These are phyloP conservation scores for Setomelanomma holmii DNA, from an alignment of 2,329 filamentous ascomycete species.

Conservation along the genomic window DNA sequence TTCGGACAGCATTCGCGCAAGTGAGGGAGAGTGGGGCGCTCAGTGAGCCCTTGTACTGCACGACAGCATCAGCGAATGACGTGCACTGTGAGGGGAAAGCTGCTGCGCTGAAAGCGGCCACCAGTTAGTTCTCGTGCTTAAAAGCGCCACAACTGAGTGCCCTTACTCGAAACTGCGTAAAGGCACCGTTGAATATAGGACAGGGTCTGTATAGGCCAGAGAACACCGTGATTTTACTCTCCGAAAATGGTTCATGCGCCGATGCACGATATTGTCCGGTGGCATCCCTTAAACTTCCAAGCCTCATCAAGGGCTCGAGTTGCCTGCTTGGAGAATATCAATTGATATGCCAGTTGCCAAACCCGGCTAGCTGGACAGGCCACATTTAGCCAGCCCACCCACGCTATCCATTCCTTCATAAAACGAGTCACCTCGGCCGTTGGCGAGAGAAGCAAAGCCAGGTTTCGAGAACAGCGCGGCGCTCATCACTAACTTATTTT, in stretches of 20 bases:
- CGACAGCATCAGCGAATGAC: conserved; percentile 21
- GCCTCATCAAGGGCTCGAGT: conserved; percentile 36
- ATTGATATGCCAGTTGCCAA: conserved; percentile 26
- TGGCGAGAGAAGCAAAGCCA: conserved; percentile 26
- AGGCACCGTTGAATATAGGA: conserved; percentile 38
- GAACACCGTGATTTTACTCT: conserved; percentile 17
- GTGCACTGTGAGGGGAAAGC: conserved; percentile 13
- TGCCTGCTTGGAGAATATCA: conserved; percentile 25
- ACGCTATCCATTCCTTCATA: conserved; percentile 19
- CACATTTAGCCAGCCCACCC: conserved; percentile 32
- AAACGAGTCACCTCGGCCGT: conserved; percentile 23
- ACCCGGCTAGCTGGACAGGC: conserved; percentile 28
- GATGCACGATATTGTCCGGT: conserved; percentile 40
- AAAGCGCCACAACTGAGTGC: conserved; percentile 30
- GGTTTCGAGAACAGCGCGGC: conserved; percentile 35
- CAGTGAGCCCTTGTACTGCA: conserved; percentile 17
- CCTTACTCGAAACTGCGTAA: conserved; percentile 34
- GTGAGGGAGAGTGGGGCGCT: conserved; percentile 32
- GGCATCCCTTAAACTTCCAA: conserved; percentile 33
- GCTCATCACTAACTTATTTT: conserved; percentile 21
- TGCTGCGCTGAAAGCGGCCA: conserved; percentile 24
- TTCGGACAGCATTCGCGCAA: conserved; percentile 16
- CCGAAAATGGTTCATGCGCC: conserved; percentile 39
- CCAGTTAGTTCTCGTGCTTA: conserved; percentile 24
- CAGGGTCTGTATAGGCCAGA: conserved; percentile 31